Evolutionary conservation across 768 basidiomycete species (phyloP).

Genomic region (Hericium alpestre): DNA sequence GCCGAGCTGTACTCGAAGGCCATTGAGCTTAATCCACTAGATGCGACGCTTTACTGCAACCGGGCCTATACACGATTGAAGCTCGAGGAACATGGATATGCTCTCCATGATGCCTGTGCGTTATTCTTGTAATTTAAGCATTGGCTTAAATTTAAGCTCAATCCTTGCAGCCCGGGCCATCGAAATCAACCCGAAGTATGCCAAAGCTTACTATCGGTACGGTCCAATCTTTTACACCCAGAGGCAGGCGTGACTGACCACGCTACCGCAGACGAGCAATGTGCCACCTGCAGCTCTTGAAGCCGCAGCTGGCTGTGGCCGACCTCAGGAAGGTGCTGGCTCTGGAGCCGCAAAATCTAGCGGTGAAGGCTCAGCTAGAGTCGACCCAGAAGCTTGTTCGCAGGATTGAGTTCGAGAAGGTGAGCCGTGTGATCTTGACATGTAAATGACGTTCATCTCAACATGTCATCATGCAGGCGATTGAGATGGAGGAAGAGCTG

Average conservation of each 20-base stretch:
- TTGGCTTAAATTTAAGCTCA: not conserved
- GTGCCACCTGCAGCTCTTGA: conserved; percentile 83
- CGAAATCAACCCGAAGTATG: conserved; percentile 77
- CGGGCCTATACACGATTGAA: conserved; percentile 88
- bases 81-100: conserved; percentile 90
- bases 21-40: conserved; percentile 78
- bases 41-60: conserved; percentile 90
- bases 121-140: conserved; percentile 7
- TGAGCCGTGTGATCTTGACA: conserved; percentile 16
- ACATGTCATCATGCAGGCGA: conserved; percentile 45
- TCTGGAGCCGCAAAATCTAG: conserved; percentile 80
- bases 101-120: conserved; percentile 78
- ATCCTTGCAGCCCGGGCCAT: conserved; percentile 62
- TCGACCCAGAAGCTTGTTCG: conserved; percentile 87
- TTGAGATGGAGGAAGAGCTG: conserved; percentile 86
- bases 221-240: conserved; percentile 13
- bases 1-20: conserved; percentile 74
- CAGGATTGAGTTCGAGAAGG: conserved; percentile 89
- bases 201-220: conserved; percentile 81
- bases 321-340: conserved; percentile 81
- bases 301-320: conserved; percentile 73
- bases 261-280: conserved; percentile 58
- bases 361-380: conserved; percentile 68
- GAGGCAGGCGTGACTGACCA: not conserved
- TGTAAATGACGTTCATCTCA: not conserved